These are phyloP conservation scores for Hypocreales sp. DNA, from an alignment of 2,329 filamentous ascomycete species.

Conservation along the genomic window DNA sequence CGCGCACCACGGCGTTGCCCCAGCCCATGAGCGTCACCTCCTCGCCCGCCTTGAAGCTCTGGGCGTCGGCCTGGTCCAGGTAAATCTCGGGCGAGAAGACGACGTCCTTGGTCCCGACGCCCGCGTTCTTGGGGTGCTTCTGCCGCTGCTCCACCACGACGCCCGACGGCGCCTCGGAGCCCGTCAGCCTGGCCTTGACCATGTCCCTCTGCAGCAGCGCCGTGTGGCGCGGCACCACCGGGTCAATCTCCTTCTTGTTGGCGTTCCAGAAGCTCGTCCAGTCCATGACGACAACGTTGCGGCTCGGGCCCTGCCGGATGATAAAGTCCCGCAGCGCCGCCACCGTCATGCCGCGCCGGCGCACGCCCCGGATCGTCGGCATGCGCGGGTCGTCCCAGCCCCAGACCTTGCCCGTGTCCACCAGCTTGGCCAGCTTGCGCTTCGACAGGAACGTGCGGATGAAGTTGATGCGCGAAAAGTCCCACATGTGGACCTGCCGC, in stretches of 20 bases:
- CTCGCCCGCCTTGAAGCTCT: slow-evolving; percentile 67
- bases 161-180: slow-evolving; percentile 48
- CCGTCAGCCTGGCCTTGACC: slow-evolving; percentile 55
- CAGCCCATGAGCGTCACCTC: slow-evolving; percentile 95
- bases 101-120: slow-evolving; percentile 75
- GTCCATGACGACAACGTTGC: slow-evolving; percentile 73
- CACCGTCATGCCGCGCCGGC: slow-evolving; percentile 64
- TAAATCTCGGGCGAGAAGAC: slow-evolving; percentile 60
- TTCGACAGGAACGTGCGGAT: slow-evolving; percentile 71
- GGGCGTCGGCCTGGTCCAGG: slow-evolving; percentile 76
- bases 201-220: slow-evolving; percentile 55
- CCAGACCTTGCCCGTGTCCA: slow-evolving; percentile 60
- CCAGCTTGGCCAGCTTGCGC: slow-evolving; percentile 72
- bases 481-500: slow-evolving; percentile 70
- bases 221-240: slow-evolving; percentile 57
- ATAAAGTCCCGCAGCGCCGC: slow-evolving; percentile 71
- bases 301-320: slow-evolving; percentile 67
- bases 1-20: slow-evolving; percentile 74
- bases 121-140: slow-evolving; percentile 78
- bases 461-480: slow-evolving; percentile 75
- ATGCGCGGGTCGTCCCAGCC: slow-evolving; percentile 82
- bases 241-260: slow-evolving; percentile 77
- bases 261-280: slow-evolving; percentile 60
- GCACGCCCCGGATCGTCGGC: slow-evolving; percentile 70
- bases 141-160: slow-evolving; percentile 60